Conservation (phyloP, 148 eudicot species). For the Pouteria glomerata region DNA sequence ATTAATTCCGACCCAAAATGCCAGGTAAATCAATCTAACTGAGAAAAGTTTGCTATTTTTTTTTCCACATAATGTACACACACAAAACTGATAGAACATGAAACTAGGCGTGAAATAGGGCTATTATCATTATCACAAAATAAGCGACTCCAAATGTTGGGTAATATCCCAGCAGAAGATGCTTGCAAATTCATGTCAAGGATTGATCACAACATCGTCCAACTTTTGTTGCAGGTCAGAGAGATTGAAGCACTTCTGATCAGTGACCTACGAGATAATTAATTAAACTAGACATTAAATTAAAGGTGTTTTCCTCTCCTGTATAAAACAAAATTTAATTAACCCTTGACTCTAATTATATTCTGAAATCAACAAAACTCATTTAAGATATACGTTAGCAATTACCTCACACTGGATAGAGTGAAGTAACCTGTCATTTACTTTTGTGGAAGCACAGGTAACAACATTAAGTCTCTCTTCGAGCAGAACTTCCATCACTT, state of each 20-base stretch:
- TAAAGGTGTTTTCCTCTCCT: not conserved
- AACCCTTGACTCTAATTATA: not conserved
- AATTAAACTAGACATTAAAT: not conserved
- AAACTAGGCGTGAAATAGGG: no score
- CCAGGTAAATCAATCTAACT: not conserved
- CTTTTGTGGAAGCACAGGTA: conserved; percentile 30
- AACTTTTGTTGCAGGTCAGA: not conserved
- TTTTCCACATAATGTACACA: no score
- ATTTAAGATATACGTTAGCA: not conserved
- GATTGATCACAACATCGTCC: not conserved
- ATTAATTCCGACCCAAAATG: not conserved
- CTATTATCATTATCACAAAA: no score
- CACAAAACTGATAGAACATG: no score
- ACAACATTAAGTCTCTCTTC: conserved; percentile 35
- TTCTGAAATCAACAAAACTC: not conserved
- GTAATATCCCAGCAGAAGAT: not conserved
- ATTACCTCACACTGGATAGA: conserved; percentile 39
- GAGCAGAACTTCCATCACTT: conserved; percentile 20
- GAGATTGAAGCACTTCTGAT: not conserved
- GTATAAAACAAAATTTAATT: not conserved
- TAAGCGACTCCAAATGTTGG: not conserved
- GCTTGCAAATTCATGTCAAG: not conserved
- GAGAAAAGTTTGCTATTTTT: no score
- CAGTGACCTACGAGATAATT: not conserved
- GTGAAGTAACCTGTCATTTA: conserved; percentile 22